Conservation (phyloP, 306 rosid species). For the Abrus precatorius region DNA sequence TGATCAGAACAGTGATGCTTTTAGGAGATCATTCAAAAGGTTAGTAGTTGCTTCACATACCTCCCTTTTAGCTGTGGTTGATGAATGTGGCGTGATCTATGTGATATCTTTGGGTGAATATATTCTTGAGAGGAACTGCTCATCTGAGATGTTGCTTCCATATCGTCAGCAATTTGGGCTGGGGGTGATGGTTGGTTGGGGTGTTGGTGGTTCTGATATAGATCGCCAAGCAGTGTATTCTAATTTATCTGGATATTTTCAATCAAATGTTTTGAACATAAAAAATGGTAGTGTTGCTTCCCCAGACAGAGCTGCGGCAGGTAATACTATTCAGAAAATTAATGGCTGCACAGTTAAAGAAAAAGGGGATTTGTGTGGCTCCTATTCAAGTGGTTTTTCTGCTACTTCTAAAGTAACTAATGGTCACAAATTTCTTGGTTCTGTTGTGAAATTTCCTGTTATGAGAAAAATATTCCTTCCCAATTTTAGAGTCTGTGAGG, state of each 20-base stretch:
- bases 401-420: slow-evolving; percentile 54
- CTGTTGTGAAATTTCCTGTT: slow-evolving; percentile 58
- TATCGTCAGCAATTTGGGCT: slow-evolving; percentile 62
- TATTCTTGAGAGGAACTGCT: slow-evolving; percentile 53
- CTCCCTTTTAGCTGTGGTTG: slow-evolving; percentile 79
- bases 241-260: slow-evolving; percentile 46
- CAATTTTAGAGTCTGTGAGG: slow-evolving; percentile 61
- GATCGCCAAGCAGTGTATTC: slow-evolving; percentile 65
- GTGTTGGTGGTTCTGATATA: slow-evolving; percentile 82
- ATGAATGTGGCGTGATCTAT: slow-evolving; percentile 82
- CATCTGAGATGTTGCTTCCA: slow-evolving; percentile 68
- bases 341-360: slow-evolving; percentile 49
- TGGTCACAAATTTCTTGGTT: slow-evolving; percentile 53
- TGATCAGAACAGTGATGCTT: slow-evolving; percentile 47
- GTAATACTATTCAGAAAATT: slow-evolving; percentile 51
- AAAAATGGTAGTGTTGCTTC: slow-evolving; percentile 47
- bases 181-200: slow-evolving; percentile 81
- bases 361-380: slow-evolving; percentile 51
- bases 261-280: slow-evolving; percentile 46
- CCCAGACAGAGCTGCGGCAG: slow-evolving; percentile 49
- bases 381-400: slow-evolving; percentile 67
- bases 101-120: slow-evolving; percentile 60
- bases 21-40: slow-evolving; percentile 70
- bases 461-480: slow-evolving; percentile 79
- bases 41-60: slow-evolving; percentile 80